Conservation (phyloP, 345 rosid genomes). For the rapeseed (Brassica napus) region DNA sequence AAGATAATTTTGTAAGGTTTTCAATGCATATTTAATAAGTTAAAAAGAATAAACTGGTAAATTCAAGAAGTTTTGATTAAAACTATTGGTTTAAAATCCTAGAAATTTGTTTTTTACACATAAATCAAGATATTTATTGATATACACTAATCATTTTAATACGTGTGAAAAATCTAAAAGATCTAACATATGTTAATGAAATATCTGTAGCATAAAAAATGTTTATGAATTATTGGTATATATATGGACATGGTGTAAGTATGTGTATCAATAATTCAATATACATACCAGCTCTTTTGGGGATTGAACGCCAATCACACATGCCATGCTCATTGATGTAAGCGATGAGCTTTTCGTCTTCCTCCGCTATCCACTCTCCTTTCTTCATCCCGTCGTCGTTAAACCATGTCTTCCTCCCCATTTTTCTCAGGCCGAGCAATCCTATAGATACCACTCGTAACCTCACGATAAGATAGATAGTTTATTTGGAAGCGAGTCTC, state of each 20-base stretch:
- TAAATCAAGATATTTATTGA: no score
- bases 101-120: no score
- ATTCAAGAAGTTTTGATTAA: no score
- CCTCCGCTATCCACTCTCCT: constrained; percentile 83
- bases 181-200: background rate
- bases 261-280: background rate
- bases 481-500: background rate
- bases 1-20: no score
- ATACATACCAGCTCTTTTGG: constrained; percentile 56
- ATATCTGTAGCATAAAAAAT: background rate
- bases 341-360: constrained; percentile 59
- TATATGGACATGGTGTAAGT: background rate
- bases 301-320: constrained; percentile 73
- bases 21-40: no score
- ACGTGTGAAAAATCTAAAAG: no score
- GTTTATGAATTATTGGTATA: background rate
- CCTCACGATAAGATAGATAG: background rate
- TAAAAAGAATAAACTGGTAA: no score
- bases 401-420: constrained; percentile 34
- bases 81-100: no score
- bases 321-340: constrained; percentile 52
- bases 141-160: no score
- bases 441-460: background rate
- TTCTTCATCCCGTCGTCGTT: constrained; percentile 48
- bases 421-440: constrained; percentile 11